Percentiles rank a stretch among this genome's conserved stretches.
Evolutionary conservation across 768 basidiomycete genomes (phyloP).

Genomic region (Tylopilus plumbeoviolaceoides): DNA sequence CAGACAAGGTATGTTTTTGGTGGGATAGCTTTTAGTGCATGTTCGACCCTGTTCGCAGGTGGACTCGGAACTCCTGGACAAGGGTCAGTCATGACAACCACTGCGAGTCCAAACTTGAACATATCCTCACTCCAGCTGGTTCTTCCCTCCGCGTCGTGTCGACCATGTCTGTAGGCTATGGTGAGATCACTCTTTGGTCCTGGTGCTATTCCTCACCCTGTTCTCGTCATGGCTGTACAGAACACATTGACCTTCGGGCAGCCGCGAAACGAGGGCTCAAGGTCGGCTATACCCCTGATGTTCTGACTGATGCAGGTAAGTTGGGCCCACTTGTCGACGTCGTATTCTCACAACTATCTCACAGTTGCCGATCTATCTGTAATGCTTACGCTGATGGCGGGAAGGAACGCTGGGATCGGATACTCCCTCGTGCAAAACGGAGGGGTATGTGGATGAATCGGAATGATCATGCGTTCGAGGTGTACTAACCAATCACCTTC

Average conservation of each 20-base stretch:
- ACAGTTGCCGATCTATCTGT: slow-evolving; percentile 85
- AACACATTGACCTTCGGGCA: slow-evolving; percentile 71
- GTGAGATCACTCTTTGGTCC: slow-evolving; percentile 35
- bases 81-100: slow-evolving; percentile 27
- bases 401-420: slow-evolving; percentile 69
- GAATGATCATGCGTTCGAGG: not conserved
- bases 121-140: slow-evolving; percentile 51
- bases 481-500: not conserved
- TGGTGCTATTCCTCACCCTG: not conserved
- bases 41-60: slow-evolving; percentile 41
- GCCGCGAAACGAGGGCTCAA: slow-evolving; percentile 58
- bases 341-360: not conserved
- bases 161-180: slow-evolving; percentile 90
- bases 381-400: slow-evolving; percentile 93
- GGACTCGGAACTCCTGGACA: slow-evolving; percentile 54
- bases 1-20: slow-evolving; percentile 57
- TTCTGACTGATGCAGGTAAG: slow-evolving; percentile 85
- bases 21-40: not conserved
- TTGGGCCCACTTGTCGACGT: not conserved
- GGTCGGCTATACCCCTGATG: slow-evolving; percentile 90
- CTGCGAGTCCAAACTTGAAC: not conserved
- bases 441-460: slow-evolving; percentile 41
- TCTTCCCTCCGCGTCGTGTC: slow-evolving; percentile 76
- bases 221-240: slow-evolving; percentile 36
- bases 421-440: slow-evolving; percentile 65